phyloP scores from a whole-genome alignment of 129 eudicot genomes.

The Helichrysum umbraculigerum region DNA sequence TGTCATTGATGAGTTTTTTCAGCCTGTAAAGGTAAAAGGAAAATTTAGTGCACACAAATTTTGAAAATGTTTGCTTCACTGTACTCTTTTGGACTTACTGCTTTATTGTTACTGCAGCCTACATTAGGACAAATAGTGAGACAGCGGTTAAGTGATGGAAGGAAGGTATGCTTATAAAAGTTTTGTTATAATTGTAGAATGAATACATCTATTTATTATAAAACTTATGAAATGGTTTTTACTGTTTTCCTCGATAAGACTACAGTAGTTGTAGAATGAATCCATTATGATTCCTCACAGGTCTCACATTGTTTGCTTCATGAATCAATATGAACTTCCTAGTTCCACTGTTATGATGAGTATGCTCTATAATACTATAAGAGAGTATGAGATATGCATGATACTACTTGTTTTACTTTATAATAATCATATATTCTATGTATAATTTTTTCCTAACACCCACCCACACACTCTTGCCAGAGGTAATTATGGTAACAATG shows the following conservation, averaged over 20 bases:
- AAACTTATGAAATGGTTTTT: not conserved
- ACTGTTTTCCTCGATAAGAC: not conserved
- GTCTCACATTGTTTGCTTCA: too few species aligned
- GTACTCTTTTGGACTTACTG: not conserved
- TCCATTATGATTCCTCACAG: not conserved
- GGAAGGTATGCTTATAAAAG: slow-evolving; percentile 63
- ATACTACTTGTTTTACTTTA: not conserved
- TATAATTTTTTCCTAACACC: not conserved
- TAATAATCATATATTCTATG: not conserved
- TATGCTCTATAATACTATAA: not conserved
- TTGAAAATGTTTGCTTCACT: slow-evolving; percentile 6
- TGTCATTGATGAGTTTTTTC: slow-evolving; percentile 84
- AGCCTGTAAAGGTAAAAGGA: slow-evolving; percentile 64
- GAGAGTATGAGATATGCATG: not conserved
- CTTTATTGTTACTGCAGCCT: slow-evolving; percentile 56
- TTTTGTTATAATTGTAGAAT: not conserved
- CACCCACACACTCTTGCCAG: not conserved
- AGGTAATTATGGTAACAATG: too few species aligned
- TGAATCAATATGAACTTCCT: not conserved
- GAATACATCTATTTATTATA: not conserved
- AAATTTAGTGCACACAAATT: not conserved
- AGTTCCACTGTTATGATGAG: not conserved
- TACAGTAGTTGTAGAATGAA: not conserved
- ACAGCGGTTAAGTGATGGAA: slow-evolving; percentile 87
- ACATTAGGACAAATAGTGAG: slow-evolving; percentile 89